Percentiles rank a stretch among this genome's conserved stretches.
These are phyloP conservation scores for Candida xyloterini DNA, from an alignment of 805 yeast species.

Conservation along the genomic window DNA sequence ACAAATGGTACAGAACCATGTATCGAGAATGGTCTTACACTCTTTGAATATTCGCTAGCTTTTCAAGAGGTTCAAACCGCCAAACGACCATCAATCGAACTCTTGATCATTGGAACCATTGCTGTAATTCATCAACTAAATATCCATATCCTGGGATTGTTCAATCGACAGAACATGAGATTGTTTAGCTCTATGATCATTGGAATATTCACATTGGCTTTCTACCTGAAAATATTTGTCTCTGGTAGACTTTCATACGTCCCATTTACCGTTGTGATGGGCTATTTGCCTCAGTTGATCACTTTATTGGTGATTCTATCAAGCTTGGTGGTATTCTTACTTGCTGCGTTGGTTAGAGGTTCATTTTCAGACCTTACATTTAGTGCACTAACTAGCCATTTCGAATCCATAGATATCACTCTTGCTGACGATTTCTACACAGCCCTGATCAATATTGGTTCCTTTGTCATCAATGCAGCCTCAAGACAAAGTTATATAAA, in stretches of 20 bases:
- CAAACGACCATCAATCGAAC: slow-evolving; percentile 50
- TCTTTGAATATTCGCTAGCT: slow-evolving; percentile 73
- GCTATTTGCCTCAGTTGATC: slow-evolving; percentile 66
- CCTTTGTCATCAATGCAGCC: slow-evolving; percentile 63
- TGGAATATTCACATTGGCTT: slow-evolving; percentile 51
- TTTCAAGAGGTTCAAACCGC: slow-evolving; percentile 66
- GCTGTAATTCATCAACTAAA: slow-evolving; percentile 57
- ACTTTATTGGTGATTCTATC: slow-evolving; percentile 47
- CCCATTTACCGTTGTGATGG: slow-evolving; percentile 55
- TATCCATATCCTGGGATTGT: slow-evolving; percentile 60
- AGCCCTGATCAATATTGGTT: slow-evolving; percentile 55
- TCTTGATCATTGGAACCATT: slow-evolving; percentile 49
- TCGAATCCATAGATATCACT: slow-evolving; percentile 38
- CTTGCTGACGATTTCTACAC: slow-evolving; percentile 65
- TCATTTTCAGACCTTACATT: slow-evolving; percentile 33
- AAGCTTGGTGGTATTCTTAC: slow-evolving; percentile 50
- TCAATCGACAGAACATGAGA: slow-evolving; percentile 51
- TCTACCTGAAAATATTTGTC: slow-evolving; percentile 40
- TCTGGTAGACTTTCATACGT: slow-evolving; percentile 43
- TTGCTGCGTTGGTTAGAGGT: slow-evolving; percentile 58
- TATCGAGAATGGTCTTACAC: slow-evolving; percentile 64
- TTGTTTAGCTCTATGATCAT: slow-evolving; percentile 61
- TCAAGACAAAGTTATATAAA: slow-evolving; percentile 63
- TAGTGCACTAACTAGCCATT: slow-evolving; percentile 33
- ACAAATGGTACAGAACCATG: slow-evolving; percentile 54